Percentiles rank a stretch among this genome's conserved stretches.
phyloP scores from a whole-genome alignment of 1,284 basidiomycete genomes.

The Porogramme epimiltina region DNA sequence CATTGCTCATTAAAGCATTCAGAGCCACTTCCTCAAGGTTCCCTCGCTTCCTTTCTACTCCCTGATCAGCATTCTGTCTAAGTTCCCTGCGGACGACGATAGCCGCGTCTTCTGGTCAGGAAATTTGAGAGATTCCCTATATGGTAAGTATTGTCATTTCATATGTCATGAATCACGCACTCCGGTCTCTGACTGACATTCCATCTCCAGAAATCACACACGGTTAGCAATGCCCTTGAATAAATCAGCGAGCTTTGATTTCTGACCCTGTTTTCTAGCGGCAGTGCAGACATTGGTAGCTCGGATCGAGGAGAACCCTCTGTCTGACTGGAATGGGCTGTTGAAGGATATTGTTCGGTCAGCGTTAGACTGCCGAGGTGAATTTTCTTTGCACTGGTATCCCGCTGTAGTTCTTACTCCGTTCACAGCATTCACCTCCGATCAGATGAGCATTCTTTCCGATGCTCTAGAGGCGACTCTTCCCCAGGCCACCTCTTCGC shows the following conservation, averaged over 20 bases:
- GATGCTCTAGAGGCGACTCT: slow-evolving; percentile 35
- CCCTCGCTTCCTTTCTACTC: slow-evolving; percentile 78
- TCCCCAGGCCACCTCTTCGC: slow-evolving; percentile 31
- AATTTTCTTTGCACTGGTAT: slow-evolving; percentile 4
- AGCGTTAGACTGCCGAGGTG: slow-evolving; percentile 60
- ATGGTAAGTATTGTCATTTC: slow-evolving; percentile 46
- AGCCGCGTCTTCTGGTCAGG: slow-evolving; percentile 72
- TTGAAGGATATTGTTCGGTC: slow-evolving; percentile 54
- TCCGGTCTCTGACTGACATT: not conserved
- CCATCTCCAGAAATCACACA: slow-evolving; percentile 30
- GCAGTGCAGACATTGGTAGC: slow-evolving; percentile 35
- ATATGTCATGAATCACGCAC: not conserved
- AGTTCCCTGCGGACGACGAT: slow-evolving; percentile 73
- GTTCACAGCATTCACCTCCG: slow-evolving; percentile 53
- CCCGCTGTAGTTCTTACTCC: not conserved
- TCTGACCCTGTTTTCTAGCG: slow-evolving; percentile 24
- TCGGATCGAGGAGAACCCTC: slow-evolving; percentile 38
- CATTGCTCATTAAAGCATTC: slow-evolving; percentile 7
- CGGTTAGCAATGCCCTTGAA: slow-evolving; percentile 17
- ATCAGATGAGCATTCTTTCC: slow-evolving; percentile 49
- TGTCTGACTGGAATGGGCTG: slow-evolving; percentile 38
- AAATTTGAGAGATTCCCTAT: slow-evolving; percentile 59
- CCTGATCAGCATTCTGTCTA: slow-evolving; percentile 68
- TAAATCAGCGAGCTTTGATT: not conserved
- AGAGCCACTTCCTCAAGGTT: slow-evolving; percentile 85